These are phyloP conservation scores for Porphyrellus cyaneotinctus DNA, from an alignment of 768 basidiomycete genomes.

Conservation along the genomic window DNA sequence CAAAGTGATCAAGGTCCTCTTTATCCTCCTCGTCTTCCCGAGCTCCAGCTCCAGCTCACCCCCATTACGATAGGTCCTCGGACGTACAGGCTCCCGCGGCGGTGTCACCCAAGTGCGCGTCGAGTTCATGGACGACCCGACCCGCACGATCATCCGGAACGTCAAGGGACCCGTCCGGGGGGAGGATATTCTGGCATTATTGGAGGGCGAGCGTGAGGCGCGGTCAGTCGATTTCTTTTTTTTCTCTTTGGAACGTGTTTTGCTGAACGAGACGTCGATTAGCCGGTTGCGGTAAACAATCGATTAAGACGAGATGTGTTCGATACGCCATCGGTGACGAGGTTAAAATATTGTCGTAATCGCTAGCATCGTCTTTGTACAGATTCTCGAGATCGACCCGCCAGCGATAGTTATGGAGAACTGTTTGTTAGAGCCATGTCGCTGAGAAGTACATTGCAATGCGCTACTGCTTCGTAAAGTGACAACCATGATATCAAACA, in stretches of 20 bases:
- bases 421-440: slow-evolving; percentile 21
- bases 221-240: slow-evolving; percentile 54
- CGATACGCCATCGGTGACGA: too few species aligned
- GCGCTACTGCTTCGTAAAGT: slow-evolving; percentile 21
- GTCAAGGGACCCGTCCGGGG: slow-evolving; percentile 97
- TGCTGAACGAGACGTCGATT: too few species aligned
- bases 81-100: slow-evolving; percentile 97
- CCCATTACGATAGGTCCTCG: slow-evolving; percentile 66
- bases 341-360: background rate
- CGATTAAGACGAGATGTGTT: too few species aligned
- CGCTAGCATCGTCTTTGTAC: slow-evolving; percentile 3
- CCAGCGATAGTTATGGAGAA: background rate
- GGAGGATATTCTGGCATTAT: slow-evolving; percentile 92
- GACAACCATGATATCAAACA: slow-evolving; percentile 30
- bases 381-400: too few species aligned
- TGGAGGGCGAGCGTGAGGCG: slow-evolving; percentile 99
- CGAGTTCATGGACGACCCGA: slow-evolving; percentile 97
- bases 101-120: slow-evolving; percentile 99
- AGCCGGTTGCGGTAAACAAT: slow-evolving; percentile 24
- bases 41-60: background rate
- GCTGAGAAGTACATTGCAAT: slow-evolving; percentile 31
- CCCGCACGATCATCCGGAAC: slow-evolving; percentile 96
- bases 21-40: background rate
- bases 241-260: too few species aligned
- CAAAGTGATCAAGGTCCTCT: slow-evolving; percentile 88